Conservation (phyloP, 2,329 filamentous ascomycete species). For the Lachnellula subtilissima region DNA sequence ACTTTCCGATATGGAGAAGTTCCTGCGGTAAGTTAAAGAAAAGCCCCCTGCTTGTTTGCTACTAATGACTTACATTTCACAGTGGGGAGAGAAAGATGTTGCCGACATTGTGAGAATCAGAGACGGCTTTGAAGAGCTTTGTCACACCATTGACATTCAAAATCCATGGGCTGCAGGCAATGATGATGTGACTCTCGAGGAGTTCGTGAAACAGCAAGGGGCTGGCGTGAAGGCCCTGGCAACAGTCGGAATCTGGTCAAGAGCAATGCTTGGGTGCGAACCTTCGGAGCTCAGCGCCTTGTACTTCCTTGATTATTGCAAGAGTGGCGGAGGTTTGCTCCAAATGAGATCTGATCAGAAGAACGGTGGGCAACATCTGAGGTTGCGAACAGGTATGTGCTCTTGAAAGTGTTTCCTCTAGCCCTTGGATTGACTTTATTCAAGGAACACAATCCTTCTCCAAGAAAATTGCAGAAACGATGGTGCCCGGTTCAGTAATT, state of each 20-base stretch:
- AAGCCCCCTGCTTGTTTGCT: not conserved
- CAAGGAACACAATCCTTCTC: slow-evolving; percentile 17
- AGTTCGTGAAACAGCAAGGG: slow-evolving; percentile 33
- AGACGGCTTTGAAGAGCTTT: not conserved
- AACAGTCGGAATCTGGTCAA: slow-evolving; percentile 41
- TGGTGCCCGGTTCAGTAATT: slow-evolving; percentile 9
- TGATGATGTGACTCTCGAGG: slow-evolving; percentile 34
- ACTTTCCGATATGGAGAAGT: slow-evolving; percentile 32
- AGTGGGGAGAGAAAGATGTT: too few relatives aligned
- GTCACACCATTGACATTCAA: slow-evolving; percentile 14
- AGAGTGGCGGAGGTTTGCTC: slow-evolving; percentile 46
- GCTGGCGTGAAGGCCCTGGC: slow-evolving; percentile 31
- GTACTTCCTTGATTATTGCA: slow-evolving; percentile 53
- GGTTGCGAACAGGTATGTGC: slow-evolving; percentile 15
- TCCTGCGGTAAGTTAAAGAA: slow-evolving; percentile 20
- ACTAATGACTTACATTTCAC: not conserved
- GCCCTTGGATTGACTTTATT: too few relatives aligned
- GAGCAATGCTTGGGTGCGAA: slow-evolving; percentile 47
- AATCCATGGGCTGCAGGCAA: slow-evolving; percentile 15
- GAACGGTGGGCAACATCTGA: slow-evolving; percentile 38
- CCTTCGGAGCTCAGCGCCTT: slow-evolving; percentile 45
- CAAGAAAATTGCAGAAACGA: slow-evolving; percentile 9
- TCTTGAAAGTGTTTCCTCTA: not conserved
- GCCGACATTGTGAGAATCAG: slow-evolving; percentile 5
- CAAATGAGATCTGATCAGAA: slow-evolving; percentile 49